These are phyloP conservation scores for Paxillus involutus DNA, from an alignment of 768 basidiomycete species.

Conservation along the genomic window DNA sequence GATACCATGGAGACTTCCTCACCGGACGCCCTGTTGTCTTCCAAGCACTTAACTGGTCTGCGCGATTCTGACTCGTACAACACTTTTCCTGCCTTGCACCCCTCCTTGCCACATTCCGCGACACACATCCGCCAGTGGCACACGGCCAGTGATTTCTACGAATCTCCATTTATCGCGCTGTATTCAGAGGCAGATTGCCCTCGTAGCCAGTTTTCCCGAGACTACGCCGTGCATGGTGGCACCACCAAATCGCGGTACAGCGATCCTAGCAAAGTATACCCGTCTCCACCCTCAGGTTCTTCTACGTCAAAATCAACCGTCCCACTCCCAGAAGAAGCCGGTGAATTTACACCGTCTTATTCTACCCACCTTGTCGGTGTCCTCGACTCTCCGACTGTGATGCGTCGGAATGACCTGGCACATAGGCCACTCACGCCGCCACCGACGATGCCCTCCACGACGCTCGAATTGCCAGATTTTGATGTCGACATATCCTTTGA, in stretches of 20 bases:
- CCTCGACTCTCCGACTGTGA: constrained; percentile 35
- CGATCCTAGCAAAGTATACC: constrained; percentile 23
- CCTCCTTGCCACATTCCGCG: constrained; percentile 14
- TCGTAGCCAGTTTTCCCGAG: constrained; percentile 14
- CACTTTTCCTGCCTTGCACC: constrained; percentile 11
- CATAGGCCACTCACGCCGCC: constrained; percentile 42
- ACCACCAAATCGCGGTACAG: constrained; percentile 13
- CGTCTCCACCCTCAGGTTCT: constrained; percentile 28
- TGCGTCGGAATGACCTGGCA: constrained; percentile 30
- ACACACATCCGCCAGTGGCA: constrained; percentile 17
- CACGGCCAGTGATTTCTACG: constrained; percentile 17
- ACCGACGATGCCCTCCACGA: constrained; percentile 39
- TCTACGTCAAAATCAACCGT: constrained; percentile 25
- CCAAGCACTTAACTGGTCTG: constrained; percentile 8
- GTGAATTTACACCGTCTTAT: constrained; percentile 17
- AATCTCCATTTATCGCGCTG: constrained; percentile 22
- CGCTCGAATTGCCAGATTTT: constrained; percentile 36
- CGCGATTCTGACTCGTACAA: constrained; percentile 8
- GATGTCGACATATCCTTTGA: constrained; percentile 23
- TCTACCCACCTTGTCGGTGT: constrained; percentile 30
- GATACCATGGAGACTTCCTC: constrained; percentile 33
- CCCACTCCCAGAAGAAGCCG: constrained; percentile 26
- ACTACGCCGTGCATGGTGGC: constrained; percentile 12
- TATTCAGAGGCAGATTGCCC: constrained; percentile 12
- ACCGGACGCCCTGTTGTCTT: constrained; percentile 28